phyloP scores from a whole-genome alignment of 495 filamentous ascomycete species.

The Hypoxylon lienhwacheense region DNA sequence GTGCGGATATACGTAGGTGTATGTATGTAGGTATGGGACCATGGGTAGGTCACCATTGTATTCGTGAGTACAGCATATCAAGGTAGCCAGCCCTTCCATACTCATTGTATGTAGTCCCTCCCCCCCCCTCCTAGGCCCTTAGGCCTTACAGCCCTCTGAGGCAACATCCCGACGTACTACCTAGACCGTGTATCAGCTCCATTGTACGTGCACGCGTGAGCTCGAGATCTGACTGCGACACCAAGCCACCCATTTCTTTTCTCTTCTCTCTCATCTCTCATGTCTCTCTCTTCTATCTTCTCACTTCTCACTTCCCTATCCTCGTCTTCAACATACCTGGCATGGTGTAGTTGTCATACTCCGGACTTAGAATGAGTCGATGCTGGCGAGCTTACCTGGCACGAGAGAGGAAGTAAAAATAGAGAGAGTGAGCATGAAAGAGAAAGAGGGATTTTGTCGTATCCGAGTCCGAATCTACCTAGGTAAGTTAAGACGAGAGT shows the following conservation, averaged over 20 bases:
- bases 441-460: too few species aligned
- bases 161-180: constrained; percentile 31
- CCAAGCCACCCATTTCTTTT: too few species aligned
- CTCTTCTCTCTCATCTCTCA: too few species aligned
- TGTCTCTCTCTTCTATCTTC: too few species aligned
- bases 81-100: too few species aligned
- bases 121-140: too few species aligned
- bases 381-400: too few species aligned
- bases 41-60: background rate
- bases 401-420: background rate
- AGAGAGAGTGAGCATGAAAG: constrained; percentile 8
- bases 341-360: constrained; percentile 17
- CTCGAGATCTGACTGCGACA: constrained; percentile 33
- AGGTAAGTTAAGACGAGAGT: constrained; percentile 8
- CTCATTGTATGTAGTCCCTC: too few species aligned
- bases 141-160: constrained; percentile 11
- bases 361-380: constrained; percentile 18
- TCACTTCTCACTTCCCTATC: too few species aligned
- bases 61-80: too few species aligned
- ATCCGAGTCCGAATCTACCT: constrained; percentile 24
- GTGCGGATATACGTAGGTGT: constrained; percentile 20
- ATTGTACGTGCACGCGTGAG: constrained; percentile 25
- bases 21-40: constrained; percentile 10
- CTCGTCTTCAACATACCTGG: constrained; percentile 1
- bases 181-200: constrained; percentile 16